Conservation (phyloP, 805 yeast genomes). For the Saturnispora silvae region DNA sequence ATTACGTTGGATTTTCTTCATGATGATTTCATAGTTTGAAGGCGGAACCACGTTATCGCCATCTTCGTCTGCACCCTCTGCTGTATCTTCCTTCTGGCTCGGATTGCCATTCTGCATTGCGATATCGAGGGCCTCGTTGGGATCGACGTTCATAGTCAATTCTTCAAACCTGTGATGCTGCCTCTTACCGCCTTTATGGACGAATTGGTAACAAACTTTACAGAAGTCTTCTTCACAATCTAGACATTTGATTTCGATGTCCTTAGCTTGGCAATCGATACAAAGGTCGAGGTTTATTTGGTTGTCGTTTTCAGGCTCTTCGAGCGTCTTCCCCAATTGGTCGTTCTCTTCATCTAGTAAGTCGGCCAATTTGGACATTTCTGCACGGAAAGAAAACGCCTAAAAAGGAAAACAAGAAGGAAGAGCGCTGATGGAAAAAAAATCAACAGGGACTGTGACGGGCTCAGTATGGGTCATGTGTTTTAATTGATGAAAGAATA, state of each 20-base stretch:
- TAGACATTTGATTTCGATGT: conserved; percentile 49
- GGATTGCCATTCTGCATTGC: conserved; percentile 14
- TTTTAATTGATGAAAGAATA: too few relatives aligned
- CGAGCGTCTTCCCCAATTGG: conserved; percentile 2
- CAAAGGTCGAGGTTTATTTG: conserved; percentile 30
- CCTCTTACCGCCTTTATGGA: conserved; percentile 61
- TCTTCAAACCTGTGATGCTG: conserved; percentile 31
- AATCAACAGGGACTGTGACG: too few relatives aligned
- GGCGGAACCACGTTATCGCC: conserved; percentile 6
- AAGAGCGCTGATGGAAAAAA: neutral
- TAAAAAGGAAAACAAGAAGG: neutral
- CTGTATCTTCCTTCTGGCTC: conserved; percentile 11
- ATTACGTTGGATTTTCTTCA: conserved; percentile 33
- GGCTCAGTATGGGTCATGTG: too few relatives aligned
- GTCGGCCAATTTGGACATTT: conserved; percentile 17
- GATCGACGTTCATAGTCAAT: conserved; percentile 12
- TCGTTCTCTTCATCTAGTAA: conserved; percentile 19
- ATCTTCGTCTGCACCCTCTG: conserved; percentile 10
- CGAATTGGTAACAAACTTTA: conserved; percentile 54
- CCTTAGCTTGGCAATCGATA: conserved; percentile 67
- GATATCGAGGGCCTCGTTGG: conserved; percentile 12
- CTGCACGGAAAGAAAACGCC: too few relatives aligned
- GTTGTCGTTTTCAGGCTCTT: conserved; percentile 15
- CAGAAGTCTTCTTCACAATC: conserved; percentile 62
- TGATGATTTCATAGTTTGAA: conserved; percentile 13